These are phyloP conservation scores for Phellopilus nigrolimitatus DNA, from an alignment of 1,284 basidiomycete species.

Conservation along the genomic window DNA sequence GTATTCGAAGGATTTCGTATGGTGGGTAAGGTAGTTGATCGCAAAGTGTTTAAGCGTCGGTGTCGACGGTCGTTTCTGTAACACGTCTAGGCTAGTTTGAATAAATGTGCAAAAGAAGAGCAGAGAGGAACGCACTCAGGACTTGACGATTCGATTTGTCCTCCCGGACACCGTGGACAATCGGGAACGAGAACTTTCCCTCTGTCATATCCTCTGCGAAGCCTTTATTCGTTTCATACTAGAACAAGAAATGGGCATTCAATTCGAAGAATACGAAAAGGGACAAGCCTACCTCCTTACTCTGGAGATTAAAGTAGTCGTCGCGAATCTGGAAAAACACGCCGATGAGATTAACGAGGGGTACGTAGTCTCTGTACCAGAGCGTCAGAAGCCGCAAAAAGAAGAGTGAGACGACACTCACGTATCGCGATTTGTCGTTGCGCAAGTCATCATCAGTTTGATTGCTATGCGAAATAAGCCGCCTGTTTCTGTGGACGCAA, in stretches of 20 bases:
- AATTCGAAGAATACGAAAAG: background rate
- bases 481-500: slow-evolving; percentile 97
- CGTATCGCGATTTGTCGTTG: slow-evolving; percentile 58
- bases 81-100: slow-evolving; percentile 66
- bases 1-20: slow-evolving; percentile 75
- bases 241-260: slow-evolving; percentile 7
- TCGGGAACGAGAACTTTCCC: slow-evolving; percentile 94
- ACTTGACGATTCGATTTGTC: slow-evolving; percentile 72
- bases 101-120: background rate
- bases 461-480: slow-evolving; percentile 90
- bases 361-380: slow-evolving; percentile 77
- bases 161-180: slow-evolving; percentile 84
- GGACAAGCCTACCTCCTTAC: slow-evolving; percentile 56
- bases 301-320: slow-evolving; percentile 95
- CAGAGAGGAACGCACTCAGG: slow-evolving; percentile 54
- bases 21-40: slow-evolving; percentile 70
- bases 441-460: slow-evolving; percentile 94
- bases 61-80: slow-evolving; percentile 82
- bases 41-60: slow-evolving; percentile 76
- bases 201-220: slow-evolving; percentile 94
- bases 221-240: slow-evolving; percentile 92
- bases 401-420: slow-evolving; percentile 33
- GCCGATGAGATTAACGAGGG: slow-evolving; percentile 91
- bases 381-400: background rate
- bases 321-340: slow-evolving; percentile 96